Base-by-base conservation (phyloP, 495 filamentous ascomycete genomes). In the Penicillium simplicissimum region DNA sequence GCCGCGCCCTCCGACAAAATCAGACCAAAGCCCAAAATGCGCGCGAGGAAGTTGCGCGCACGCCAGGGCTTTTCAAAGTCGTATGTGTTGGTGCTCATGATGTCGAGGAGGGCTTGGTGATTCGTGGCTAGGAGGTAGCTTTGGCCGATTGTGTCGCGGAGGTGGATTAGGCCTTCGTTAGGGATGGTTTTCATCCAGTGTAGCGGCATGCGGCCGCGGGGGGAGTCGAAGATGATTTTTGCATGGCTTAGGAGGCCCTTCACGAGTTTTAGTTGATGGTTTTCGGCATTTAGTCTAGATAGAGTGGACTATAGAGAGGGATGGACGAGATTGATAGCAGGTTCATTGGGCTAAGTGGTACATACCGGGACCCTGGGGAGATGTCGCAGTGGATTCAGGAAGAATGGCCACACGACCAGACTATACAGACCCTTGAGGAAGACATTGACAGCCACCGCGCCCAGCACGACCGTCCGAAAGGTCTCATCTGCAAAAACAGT, bases 131-230 rank as follows among this genome's bases (percentile, higher is more conserved):
- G n/a, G 9, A 82, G 64, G 33, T 70, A 67, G 42, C 66, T 72
- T 10, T 62, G 63, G 51, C 68, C 70, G 48, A 79, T 57, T 5
- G 55, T 47, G 36, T 82, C 83, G 13, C 84, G 78, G 70, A 96
- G 94, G 33, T 87, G 83, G 49, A 98, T 90, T n/a, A 97, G 70
- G 9, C 93, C 93, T 48, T 94, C 84, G 63, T 97, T 93, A n/a
- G 91, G 90, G 34, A 96, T 78, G 1, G 77, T 84, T 47, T 88
- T 82, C 55, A 87, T 79, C 92, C 91, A 96, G 40, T 87, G 72
- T n/a, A 81, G 70, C 54, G 83, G 81, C 0, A 87, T 84, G 4
- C 73, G 71, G 8, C 91, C 91, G 0, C 85, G 83, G 0, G 88
- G 82, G 8, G 84, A 75, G 9, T 78, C 74, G 42, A 79, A 65